Percentiles rank a stretch among this genome's conserved stretches.
Evolutionary conservation across 225 moss, liverwort and hornwort genomes (phyloP).

Genomic region (Antitrichia curtipendula): DNA sequence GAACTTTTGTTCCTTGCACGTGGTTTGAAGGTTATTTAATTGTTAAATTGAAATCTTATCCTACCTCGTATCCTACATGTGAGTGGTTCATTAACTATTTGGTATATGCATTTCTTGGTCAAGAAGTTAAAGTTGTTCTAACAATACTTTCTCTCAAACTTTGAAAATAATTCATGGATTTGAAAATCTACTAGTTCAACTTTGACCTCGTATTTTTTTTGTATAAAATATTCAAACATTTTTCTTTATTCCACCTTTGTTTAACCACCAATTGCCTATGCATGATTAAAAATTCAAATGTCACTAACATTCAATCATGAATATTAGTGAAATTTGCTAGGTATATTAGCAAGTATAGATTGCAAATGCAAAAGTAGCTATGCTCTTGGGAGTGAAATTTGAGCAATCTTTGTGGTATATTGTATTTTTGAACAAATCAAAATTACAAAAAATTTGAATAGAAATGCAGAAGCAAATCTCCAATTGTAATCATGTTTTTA

Average conservation of each 20-base stretch:
- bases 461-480: neutral
- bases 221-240: neutral
- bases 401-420: accelerated
- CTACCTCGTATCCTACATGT: neutral
- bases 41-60: neutral
- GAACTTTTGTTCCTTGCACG: neutral
- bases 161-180: neutral
- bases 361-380: neutral
- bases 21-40: neutral
- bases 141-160: neutral
- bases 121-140: neutral
- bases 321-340: neutral
- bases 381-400: neutral
- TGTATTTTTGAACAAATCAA: neutral
- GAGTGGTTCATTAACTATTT: neutral
- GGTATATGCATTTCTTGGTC: neutral
- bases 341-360: neutral
- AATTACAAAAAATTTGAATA: accelerated
- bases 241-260: neutral
- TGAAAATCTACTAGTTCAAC: neutral
- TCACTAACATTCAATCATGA: neutral
- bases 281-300: neutral
- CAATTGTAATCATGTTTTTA: neutral
- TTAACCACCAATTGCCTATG: neutral
- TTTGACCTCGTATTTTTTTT: neutral